phyloP scores from a whole-genome alignment of 768 basidiomycete genomes.

The Termitomyces sp. region DNA sequence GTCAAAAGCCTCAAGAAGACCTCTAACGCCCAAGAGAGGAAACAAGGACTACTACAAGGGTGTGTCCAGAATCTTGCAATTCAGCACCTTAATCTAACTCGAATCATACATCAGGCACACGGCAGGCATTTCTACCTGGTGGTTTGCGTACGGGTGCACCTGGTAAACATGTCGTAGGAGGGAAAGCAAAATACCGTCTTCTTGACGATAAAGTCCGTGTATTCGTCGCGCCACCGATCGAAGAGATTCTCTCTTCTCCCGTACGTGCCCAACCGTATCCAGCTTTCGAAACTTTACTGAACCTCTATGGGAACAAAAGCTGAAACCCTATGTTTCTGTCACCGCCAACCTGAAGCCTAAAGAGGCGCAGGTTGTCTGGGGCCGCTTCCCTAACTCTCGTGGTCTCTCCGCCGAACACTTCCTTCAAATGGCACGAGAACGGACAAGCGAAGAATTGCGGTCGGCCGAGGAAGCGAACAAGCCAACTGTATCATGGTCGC shows the following conservation, averaged over 20 bases:
- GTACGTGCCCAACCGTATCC: slow-evolving; percentile 34
- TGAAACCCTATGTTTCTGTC: slow-evolving; percentile 67
- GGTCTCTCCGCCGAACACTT: slow-evolving; percentile 44
- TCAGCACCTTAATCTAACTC: background rate
- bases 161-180: slow-evolving; percentile 75
- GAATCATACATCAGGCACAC: slow-evolving; percentile 52
- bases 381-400: slow-evolving; percentile 32
- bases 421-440: slow-evolving; percentile 35
- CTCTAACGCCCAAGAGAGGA: slow-evolving; percentile 81
- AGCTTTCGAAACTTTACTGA: background rate
- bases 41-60: slow-evolving; percentile 99
- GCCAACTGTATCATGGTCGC: slow-evolving; percentile 11
- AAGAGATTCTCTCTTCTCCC: slow-evolving; percentile 53
- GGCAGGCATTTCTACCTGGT: slow-evolving; percentile 81
- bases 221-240: slow-evolving; percentile 75
- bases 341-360: slow-evolving; percentile 35
- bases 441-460: slow-evolving; percentile 5
- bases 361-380: slow-evolving; percentile 34
- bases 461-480: slow-evolving; percentile 3
- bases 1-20: slow-evolving; percentile 81
- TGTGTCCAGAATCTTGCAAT: slow-evolving; percentile 23
- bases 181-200: slow-evolving; percentile 78
- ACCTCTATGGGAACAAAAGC: slow-evolving; percentile 31
- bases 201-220: slow-evolving; percentile 81
- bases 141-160: slow-evolving; percentile 87